Evolutionary conservation across 1,284 basidiomycete species (phyloP).

Genomic region (Flammula alnicola): DNA sequence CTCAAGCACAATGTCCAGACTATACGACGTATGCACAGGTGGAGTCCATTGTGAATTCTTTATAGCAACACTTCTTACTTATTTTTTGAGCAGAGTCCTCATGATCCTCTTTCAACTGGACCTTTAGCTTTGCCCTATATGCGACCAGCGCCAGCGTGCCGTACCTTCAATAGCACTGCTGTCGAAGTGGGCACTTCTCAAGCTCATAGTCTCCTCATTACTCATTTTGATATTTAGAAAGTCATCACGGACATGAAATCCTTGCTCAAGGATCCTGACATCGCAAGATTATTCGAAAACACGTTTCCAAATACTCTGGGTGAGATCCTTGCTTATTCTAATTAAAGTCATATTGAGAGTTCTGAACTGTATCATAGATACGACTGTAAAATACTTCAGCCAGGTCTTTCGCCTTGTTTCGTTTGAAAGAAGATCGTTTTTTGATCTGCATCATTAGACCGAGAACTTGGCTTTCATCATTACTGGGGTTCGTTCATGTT

Average conservation of each 20-base stretch:
- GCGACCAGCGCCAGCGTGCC: slow-evolving; percentile 67
- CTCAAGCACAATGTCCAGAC: slow-evolving; percentile 58
- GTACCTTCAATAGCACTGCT: slow-evolving; percentile 74
- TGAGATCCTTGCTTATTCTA: slow-evolving; percentile 33
- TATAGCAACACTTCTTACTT: neutral
- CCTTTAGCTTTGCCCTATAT: slow-evolving; percentile 70
- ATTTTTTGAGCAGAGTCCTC: slow-evolving; percentile 49
- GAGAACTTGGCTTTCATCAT: slow-evolving; percentile 78
- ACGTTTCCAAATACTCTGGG: slow-evolving; percentile 80
- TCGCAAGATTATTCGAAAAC: slow-evolving; percentile 78
- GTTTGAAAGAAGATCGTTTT: neutral
- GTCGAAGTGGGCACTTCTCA: slow-evolving; percentile 55
- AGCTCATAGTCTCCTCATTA: neutral
- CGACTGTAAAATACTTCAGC: slow-evolving; percentile 75
- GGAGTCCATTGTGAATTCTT: slow-evolving; percentile 1
- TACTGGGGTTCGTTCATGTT: slow-evolving; percentile 56
- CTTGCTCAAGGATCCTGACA: slow-evolving; percentile 71
- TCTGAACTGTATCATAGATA: too few relatives aligned
- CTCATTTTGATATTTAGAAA: slow-evolving; percentile 44
- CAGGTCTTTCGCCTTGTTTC: slow-evolving; percentile 39
- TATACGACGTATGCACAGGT: slow-evolving; percentile 69
- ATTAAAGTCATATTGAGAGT: too few relatives aligned
- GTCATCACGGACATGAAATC: slow-evolving; percentile 72
- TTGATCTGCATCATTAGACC: slow-evolving; percentile 35
- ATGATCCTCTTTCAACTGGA: slow-evolving; percentile 61